phyloP scores from a whole-genome alignment of 164 flowering plant genomes.

The Warburgia ugandensis region DNA sequence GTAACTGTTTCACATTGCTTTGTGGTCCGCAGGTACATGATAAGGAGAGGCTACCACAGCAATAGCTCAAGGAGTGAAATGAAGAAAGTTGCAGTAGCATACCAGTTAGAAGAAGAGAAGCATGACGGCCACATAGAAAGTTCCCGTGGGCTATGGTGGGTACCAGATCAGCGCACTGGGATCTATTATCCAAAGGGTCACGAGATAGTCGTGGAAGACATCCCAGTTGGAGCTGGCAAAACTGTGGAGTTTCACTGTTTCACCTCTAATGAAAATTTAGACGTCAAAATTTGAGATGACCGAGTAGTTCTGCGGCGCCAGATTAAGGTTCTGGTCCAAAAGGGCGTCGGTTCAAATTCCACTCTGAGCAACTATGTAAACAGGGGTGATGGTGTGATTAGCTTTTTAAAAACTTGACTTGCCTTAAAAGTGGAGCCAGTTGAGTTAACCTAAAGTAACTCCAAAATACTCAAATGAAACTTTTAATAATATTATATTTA shows the following conservation, averaged over 20 bases:
- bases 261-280: constrained; percentile 3
- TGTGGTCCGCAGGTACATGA: neutral
- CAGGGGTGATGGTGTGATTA: too few species aligned
- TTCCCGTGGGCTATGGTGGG: constrained; percentile 8
- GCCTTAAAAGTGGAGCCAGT: too few species aligned
- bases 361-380: too few species aligned
- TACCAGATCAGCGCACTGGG: constrained; percentile 17
- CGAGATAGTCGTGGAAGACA: constrained; percentile 17
- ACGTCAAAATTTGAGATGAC: too few species aligned
- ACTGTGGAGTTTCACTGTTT: constrained; percentile 3
- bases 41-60: constrained; percentile 10
- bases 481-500: too few species aligned
- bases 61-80: constrained; percentile 7
- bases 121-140: neutral
- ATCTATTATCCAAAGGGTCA: constrained; percentile 24
- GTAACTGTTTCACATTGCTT: too few species aligned
- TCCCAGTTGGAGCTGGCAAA: constrained; percentile 13
- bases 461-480: too few species aligned
- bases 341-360: too few species aligned
- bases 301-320: too few species aligned
- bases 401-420: too few species aligned
- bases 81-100: neutral
- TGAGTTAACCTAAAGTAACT: too few species aligned
- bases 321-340: too few species aligned
- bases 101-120: neutral